Percentiles rank a stretch among this genome's conserved stretches.
Conservation (phyloP, 2,329 filamentous ascomycete species). For the Fusarium albidum region DNA sequence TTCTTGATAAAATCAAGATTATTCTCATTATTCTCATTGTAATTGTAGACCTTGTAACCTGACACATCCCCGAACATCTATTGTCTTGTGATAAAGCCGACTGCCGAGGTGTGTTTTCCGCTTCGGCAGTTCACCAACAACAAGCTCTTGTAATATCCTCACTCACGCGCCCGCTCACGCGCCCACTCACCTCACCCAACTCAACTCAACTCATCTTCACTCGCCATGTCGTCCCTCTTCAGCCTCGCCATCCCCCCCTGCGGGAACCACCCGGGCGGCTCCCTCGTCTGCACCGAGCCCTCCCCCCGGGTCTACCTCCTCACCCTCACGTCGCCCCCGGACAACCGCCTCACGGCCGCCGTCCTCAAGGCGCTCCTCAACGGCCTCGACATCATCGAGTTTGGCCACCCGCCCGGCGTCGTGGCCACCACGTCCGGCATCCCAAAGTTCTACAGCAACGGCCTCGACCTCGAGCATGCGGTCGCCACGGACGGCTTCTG, state of each 20-base stretch:
- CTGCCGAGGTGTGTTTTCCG: conserved; percentile 18
- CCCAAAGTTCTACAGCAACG: conserved; percentile 83
- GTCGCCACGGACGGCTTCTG: conserved; percentile 67
- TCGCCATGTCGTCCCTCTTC: conserved; percentile 43
- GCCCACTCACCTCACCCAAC: neutral
- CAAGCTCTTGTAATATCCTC: conserved; percentile 5
- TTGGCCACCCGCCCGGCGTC: conserved; percentile 72
- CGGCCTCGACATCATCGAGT: conserved; percentile 79
- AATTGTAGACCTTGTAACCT: too few species aligned
- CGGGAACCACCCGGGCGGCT: conserved; percentile 59
- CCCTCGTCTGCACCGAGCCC: conserved; percentile 70
- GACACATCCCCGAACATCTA: too few species aligned
- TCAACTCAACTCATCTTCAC: neutral
- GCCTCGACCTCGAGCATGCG: conserved; percentile 79
- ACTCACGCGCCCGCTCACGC: neutral
- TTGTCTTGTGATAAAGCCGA: too few species aligned
- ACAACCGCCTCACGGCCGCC: conserved; percentile 77
- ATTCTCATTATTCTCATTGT: too few species aligned
- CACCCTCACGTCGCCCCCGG: conserved; percentile 73
- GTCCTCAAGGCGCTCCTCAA: conserved; percentile 74
- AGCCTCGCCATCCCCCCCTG: conserved; percentile 62
- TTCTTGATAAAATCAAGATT: too few species aligned
- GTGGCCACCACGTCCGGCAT: conserved; percentile 80
- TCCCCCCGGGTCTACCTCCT: conserved; percentile 73
- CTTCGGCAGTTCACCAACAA: conserved; percentile 10